Evolutionary conservation across 2,329 filamentous ascomycete genomes (phyloP).

Genomic region (Chaetomium sp.): DNA sequence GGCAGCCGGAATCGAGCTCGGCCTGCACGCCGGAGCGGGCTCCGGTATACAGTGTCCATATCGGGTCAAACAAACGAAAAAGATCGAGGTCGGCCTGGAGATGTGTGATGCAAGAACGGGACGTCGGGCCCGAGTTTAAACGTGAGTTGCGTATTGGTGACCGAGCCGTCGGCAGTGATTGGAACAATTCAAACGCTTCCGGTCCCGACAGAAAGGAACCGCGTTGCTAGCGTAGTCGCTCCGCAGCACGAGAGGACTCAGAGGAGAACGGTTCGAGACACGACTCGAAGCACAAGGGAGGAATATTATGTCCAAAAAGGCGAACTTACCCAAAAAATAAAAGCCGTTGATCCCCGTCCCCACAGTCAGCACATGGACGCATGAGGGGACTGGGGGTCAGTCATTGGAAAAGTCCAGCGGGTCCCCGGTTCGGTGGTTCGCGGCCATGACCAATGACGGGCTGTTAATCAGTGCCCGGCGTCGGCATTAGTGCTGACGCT

Average conservation of each 20-base stretch:
- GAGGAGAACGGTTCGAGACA: neutral
- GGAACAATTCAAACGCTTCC: neutral
- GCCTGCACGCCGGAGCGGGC: neutral
- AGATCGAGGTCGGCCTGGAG: neutral
- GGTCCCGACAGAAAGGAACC: neutral
- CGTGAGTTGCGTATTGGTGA: no score
- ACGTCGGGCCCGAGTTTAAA: no score
- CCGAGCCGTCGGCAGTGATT: neutral
- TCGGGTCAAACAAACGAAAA: neutral
- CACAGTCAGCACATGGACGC: neutral
- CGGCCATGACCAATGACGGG: neutral
- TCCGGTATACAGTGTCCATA: neutral
- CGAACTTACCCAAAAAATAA: neutral
- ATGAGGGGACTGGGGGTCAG: no score
- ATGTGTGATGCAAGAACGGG: no score
- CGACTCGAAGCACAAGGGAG: neutral
- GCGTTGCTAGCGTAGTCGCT: neutral
- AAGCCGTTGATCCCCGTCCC: neutral
- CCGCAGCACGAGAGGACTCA: neutral
- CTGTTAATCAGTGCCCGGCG: neutral
- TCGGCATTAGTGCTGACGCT: conserved; percentile 4
- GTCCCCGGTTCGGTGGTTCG: no score
- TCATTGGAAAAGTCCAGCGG: no score
- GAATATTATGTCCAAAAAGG: neutral
- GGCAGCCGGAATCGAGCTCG: neutral